Evolutionary conservation across 257 asterid species (phyloP), one percentile per base, ranked within the genome.

Genomic region (Pogostemon cablin): DNA sequence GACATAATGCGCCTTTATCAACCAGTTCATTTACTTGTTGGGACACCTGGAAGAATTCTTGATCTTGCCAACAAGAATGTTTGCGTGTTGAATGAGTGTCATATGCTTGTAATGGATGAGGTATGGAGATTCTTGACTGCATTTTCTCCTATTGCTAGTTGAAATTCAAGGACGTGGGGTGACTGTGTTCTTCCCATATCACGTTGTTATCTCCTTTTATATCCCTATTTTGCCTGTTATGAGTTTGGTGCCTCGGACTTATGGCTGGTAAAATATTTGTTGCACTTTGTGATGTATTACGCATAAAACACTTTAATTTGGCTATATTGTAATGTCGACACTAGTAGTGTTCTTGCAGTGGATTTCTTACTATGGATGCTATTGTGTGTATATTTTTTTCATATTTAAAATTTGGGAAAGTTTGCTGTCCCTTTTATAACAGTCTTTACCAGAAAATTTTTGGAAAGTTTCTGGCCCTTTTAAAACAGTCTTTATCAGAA

Each of bases 21-120:
- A 76, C 97, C 97, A 17, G 97, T 91, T 80, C 97, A 91, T 82
- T 84, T 91, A 69, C 90, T 91, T 70, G 97, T 91, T 72, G 97
- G 97, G 65, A 91, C 97, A 58, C 97, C 97, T 12, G 97, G 97
- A 75, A 84, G 97, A 84, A 83, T 91, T 72, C 91, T 91, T 70
- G 97, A 91, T 81, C 96, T 91, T 74, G 78, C 95, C 38, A 88
- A 78, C 65, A 88, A 88, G 81, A 87, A 89, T 35, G 72, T 91
- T 8, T 91, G 97, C 47, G 34, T 77, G 64, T 76, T 91, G 85
- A 84, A 77, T 56, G 88, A 87, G 47, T 88, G 97, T 60, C 67
- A 68, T 34, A 84, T 91, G 92, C 83, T 87, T 72, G 76, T 87
- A 52, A 85, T 88, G 97, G 97, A 91, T 78, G 97, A 91, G 96